These are phyloP conservation scores for Colletotrichum sp. DNA, from an alignment of 2,329 filamentous ascomycete species.

Conservation along the genomic window DNA sequence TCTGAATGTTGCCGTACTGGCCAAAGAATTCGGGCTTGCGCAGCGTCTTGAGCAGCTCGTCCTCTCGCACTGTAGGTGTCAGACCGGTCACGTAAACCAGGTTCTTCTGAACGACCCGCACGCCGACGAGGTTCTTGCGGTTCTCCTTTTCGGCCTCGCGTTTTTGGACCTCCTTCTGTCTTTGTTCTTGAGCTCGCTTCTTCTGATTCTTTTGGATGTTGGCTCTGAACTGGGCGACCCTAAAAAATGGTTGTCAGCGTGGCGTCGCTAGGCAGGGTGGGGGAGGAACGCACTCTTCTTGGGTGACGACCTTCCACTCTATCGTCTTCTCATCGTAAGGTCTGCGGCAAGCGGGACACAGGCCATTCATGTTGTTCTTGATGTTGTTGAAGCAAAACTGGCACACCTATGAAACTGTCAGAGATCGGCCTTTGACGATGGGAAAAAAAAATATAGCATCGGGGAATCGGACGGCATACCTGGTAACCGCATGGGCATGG, in stretches of 20 bases:
- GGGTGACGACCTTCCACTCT: constrained; percentile 92
- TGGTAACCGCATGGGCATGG: constrained; percentile 98
- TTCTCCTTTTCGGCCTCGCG: constrained; percentile 95
- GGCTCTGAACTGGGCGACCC: constrained; percentile 75
- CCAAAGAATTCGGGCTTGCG: constrained; percentile 94
- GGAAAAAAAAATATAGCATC: background rate
- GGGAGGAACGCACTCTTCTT: constrained; percentile 78
- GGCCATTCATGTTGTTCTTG: constrained; percentile 95
- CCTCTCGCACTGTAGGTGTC: constrained; percentile 89
- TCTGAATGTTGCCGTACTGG: constrained; percentile 97
- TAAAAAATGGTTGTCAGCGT: constrained; percentile 38
- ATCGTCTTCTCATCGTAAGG: constrained; percentile 98
- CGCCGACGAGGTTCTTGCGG: constrained; percentile 93
- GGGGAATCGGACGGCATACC: constrained; percentile 57
- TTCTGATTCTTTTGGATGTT: constrained; percentile 91
- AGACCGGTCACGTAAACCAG: constrained; percentile 97
- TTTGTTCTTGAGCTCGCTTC: constrained; percentile 80
- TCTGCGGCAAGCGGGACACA: constrained; percentile 95
- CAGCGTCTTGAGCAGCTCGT: constrained; percentile 88
- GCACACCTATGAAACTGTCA: constrained; percentile 72
- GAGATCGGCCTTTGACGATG: background rate
- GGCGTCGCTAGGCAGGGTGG: background rate
- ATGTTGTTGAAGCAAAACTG: constrained; percentile 99
- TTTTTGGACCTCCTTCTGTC: constrained; percentile 95
- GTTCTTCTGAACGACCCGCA: constrained; percentile 97